Conservation (phyloP, 345 rosid species). For the Ailanthus altissimus region DNA sequence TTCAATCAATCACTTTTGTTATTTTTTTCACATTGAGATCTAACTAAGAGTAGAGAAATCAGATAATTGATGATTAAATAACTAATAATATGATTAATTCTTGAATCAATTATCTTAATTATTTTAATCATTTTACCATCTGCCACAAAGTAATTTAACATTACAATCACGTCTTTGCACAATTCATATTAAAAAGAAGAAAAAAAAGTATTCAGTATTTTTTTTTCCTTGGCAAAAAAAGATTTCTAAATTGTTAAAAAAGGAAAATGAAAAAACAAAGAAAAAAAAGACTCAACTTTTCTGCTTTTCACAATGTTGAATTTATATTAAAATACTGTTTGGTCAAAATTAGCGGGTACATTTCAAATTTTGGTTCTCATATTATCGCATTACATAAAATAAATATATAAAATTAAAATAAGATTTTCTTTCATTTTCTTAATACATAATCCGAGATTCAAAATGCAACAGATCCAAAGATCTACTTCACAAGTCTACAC, state of each 20-base stretch:
- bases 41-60: background rate
- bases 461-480: slow-evolving; percentile 32
- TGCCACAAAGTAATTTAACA: too few relatives aligned
- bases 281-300: background rate
- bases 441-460: background rate
- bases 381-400: background rate
- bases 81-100: too few relatives aligned
- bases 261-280: background rate
- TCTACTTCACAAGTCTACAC: background rate
- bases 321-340: background rate
- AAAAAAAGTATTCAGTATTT: background rate
- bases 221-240: too few relatives aligned
- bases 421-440: background rate
- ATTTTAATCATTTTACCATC: too few relatives aligned
- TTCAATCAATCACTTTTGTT: background rate
- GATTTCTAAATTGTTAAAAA: background rate
- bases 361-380: background rate
- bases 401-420: background rate
- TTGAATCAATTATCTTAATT: too few relatives aligned
- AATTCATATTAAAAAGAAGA: too few relatives aligned
- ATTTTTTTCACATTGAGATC: background rate
- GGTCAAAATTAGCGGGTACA: background rate
- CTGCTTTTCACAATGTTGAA: background rate
- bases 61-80: too few relatives aligned
- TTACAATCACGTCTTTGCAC: too few relatives aligned